Conservation (phyloP, 208 protist genomes). For the Trypanosoma lewisi region DNA sequence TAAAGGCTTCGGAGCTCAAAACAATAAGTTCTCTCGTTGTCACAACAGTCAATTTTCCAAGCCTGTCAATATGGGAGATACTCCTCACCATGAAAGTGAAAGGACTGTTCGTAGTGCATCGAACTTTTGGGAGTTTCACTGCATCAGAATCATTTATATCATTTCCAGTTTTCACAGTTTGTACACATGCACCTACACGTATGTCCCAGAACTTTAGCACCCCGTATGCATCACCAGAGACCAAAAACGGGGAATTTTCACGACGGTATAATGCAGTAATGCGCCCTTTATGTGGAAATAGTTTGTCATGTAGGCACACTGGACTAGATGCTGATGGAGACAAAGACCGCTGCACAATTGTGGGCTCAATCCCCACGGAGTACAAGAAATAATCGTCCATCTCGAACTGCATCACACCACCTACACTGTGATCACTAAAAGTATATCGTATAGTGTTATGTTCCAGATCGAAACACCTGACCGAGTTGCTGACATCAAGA, state of each 20-base stretch:
- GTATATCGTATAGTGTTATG: constrained; percentile 27
- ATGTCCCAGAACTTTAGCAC: constrained; percentile 64
- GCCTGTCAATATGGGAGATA: constrained; percentile 30
- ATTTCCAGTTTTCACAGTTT: constrained; percentile 23
- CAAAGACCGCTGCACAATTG: constrained; percentile 46
- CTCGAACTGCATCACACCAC: constrained; percentile 32
- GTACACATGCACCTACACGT: constrained; percentile 39
- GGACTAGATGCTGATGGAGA: constrained; percentile 24
- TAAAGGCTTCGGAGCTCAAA: constrained; percentile 24
- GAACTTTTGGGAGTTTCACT: no score
- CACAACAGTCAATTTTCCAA: constrained; percentile 28
- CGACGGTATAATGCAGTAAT: constrained; percentile 32
- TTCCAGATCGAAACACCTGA: constrained; percentile 56
- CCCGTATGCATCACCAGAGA: constrained; percentile 45
- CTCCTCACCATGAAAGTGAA: constrained; percentile 24
- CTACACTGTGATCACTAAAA: constrained; percentile 50
- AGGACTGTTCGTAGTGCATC: no score
- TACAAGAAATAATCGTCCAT: constrained; percentile 45
- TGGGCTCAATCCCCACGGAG: constrained; percentile 40
- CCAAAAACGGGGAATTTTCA: constrained; percentile 30
- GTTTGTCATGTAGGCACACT: constrained; percentile 37
- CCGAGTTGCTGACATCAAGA: constrained; percentile 40
- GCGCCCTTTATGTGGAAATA: constrained; percentile 39
- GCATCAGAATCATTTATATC: background rate
- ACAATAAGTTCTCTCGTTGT: constrained; percentile 30